A percentile compares a stretch with the other conserved stretches of the same genome.
Conservation (phyloP, 1,284 basidiomycete species). For the Athelia sp. region DNA sequence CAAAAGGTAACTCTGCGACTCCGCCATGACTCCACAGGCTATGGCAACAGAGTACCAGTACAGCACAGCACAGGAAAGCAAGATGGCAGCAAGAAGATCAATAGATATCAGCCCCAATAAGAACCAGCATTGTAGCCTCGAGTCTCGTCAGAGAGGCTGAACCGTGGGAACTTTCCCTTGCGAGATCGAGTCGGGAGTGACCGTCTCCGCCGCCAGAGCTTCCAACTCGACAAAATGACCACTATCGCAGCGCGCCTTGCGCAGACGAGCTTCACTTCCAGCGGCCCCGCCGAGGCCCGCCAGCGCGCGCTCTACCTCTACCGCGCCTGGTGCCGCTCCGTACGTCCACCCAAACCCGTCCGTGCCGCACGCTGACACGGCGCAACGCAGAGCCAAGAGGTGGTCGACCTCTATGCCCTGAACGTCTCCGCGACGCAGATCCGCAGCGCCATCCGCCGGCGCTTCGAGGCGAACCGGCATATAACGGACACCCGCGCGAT, state of each 20-base stretch:
- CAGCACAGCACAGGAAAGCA: no score
- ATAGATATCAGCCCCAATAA: no score
- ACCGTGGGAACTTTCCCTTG: background rate
- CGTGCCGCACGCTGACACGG: conserved; percentile 5
- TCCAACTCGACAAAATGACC: conserved; percentile 46
- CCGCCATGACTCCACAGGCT: no score
- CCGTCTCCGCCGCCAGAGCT: no score
- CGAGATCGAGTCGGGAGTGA: no score
- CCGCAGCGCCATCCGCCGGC: conserved; percentile 79
- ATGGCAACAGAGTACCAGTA: no score
- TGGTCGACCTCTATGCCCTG: conserved; percentile 81
- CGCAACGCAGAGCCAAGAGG: conserved; percentile 76
- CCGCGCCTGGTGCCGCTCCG: conserved; percentile 88
- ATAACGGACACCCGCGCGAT: conserved; percentile 82
- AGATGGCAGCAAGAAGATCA: no score
- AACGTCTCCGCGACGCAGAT: conserved; percentile 80
- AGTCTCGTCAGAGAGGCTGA: no score
- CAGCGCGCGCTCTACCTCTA: conserved; percentile 77
- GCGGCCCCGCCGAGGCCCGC: conserved; percentile 64
- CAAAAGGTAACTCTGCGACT: no score
- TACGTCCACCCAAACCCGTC: conserved; percentile 35
- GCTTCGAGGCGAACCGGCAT: conserved; percentile 85
- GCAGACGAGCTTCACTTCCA: conserved; percentile 57
- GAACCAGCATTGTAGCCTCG: no score
- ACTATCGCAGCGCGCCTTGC: conserved; percentile 93